A percentile compares a stretch with the other conserved stretches of the same genome.
Conservation (phyloP, 495 filamentous ascomycete genomes). For the Daldinia vernicosa region DNA sequence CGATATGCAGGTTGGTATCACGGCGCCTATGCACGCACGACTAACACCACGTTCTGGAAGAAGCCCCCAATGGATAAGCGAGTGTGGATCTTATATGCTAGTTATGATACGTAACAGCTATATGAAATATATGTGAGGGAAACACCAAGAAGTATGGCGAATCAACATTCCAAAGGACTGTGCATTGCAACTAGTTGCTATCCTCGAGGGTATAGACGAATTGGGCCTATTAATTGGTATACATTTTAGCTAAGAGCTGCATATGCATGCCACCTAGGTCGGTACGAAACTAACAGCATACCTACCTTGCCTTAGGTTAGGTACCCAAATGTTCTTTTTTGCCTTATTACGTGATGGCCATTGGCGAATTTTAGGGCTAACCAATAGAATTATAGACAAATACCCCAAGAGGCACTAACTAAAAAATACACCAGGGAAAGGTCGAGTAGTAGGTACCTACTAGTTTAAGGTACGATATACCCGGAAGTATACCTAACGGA, state of each 20-base stretch:
- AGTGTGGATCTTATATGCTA: constrained; percentile 17
- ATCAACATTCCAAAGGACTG: too few species aligned
- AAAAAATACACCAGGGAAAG: constrained; percentile 13
- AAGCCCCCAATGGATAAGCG: constrained; percentile 29
- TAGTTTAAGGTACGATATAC: too few species aligned
- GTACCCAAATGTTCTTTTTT: background rate
- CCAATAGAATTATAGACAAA: constrained; percentile 18
- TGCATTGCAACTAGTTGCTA: background rate
- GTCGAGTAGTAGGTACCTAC: too few species aligned
- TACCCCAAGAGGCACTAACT: constrained; percentile 11
- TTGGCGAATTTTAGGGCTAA: background rate
- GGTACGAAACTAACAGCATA: background rate
- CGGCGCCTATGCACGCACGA: constrained; percentile 41
- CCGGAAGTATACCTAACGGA: background rate
- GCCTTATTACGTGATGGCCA: background rate
- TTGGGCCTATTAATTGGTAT: background rate
- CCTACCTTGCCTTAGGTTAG: too few species aligned
- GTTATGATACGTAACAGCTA: background rate
- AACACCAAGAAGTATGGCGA: background rate
- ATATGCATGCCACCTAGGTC: too few species aligned
- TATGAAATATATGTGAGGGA: background rate
- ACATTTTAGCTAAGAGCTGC: too few species aligned
- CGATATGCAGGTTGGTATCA: constrained; percentile 35
- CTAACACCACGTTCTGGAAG: constrained; percentile 35
- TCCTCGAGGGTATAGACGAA: background rate